Evolutionary conservation across 441 rosid genomes (phyloP), one percentile per base, ranked within the genome.

Genomic region (Dalechampia spathulata): DNA sequence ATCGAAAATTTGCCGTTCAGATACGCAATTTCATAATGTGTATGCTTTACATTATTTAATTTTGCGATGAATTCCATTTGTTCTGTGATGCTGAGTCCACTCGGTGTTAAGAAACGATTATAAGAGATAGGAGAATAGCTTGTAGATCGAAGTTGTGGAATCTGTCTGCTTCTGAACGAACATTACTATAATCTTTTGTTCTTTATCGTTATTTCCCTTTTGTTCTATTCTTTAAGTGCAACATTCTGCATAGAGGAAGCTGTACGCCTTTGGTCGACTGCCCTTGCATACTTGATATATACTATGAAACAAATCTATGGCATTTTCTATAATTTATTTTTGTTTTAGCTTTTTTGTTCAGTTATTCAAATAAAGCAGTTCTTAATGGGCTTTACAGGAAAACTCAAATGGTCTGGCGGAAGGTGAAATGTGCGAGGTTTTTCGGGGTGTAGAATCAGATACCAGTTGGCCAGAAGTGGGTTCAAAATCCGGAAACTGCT

Each of bases 361-460:
- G 7, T 6, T 4, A n/a, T 9, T 49, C 40, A 9, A 13, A 41
- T 7, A 16, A 28, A 56, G 57, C 20, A 27, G 34, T 57, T 45
- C 50, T 15, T 42, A 9, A 36, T 56, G 28, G 60, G 22, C 58
- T 68, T 74, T 54, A 64, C 67, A 77, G 76, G 66, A 43, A 54
- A 57, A 53, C 66, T 14, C 52, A 32, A 46, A 58, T 43, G 53
- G 44, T 52, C 58, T 9, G 49, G 53, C 41, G 55, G 52, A 26
- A 64, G 56, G 56, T 30, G 60, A 52, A 52, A 30, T 30, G 49
- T 25, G 55, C 49, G 56, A 34, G 55, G 48, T 43, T 45, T 58
- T 58, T 49, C 60, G 15, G 59, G 43, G 66, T 46, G 32, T 55
- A 58, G 56, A 58, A 55, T 61, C 64, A 58, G 55, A 67, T 36